These are phyloP conservation scores for Annona cherimola DNA, from an alignment of 164 flowering plant species.

Conservation along the genomic window DNA sequence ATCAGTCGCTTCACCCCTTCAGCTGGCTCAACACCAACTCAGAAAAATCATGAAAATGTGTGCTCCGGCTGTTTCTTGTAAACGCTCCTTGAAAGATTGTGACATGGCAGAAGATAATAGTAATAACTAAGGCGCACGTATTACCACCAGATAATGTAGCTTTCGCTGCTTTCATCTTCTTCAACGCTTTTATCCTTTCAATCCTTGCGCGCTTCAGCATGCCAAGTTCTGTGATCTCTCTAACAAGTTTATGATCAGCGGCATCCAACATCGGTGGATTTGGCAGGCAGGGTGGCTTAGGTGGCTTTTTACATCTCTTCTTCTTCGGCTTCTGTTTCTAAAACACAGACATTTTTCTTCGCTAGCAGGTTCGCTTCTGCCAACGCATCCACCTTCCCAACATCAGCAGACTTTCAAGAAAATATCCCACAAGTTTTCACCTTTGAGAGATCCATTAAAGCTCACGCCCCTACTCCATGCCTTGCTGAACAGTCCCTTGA, in stretches of 20 bases:
- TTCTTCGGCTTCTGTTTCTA: slow-evolving; percentile 47
- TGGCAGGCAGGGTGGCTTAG: slow-evolving; percentile 73
- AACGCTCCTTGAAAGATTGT: slow-evolving; percentile 71
- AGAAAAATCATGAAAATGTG: no score
- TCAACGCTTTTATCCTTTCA: slow-evolving; percentile 45
- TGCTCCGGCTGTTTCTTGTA: no score
- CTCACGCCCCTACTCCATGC: slow-evolving; percentile 16
- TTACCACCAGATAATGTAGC: slow-evolving; percentile 37
- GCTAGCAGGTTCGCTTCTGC: slow-evolving; percentile 6
- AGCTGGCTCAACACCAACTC: no score
- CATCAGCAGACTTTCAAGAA: slow-evolving; percentile 10
- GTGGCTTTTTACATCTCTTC: slow-evolving; percentile 39
- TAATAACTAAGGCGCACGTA: slow-evolving; percentile 52
- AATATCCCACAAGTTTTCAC: slow-evolving; percentile 26
- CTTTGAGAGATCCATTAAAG: slow-evolving; percentile 24
- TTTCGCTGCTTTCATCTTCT: slow-evolving; percentile 50
- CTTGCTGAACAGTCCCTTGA: slow-evolving; percentile 16
- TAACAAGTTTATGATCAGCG: slow-evolving; percentile 59
- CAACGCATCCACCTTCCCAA: slow-evolving; percentile 17
- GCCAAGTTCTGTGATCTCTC: slow-evolving; percentile 60
- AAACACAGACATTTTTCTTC: no score
- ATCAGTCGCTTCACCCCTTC: no score
- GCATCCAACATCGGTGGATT: slow-evolving; percentile 61
- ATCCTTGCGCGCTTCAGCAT: slow-evolving; percentile 67
- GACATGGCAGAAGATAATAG: slow-evolving; percentile 53